Base-by-base conservation (phyloP, 2,329 filamentous ascomycete genomes). In the Onygena corvina region DNA sequence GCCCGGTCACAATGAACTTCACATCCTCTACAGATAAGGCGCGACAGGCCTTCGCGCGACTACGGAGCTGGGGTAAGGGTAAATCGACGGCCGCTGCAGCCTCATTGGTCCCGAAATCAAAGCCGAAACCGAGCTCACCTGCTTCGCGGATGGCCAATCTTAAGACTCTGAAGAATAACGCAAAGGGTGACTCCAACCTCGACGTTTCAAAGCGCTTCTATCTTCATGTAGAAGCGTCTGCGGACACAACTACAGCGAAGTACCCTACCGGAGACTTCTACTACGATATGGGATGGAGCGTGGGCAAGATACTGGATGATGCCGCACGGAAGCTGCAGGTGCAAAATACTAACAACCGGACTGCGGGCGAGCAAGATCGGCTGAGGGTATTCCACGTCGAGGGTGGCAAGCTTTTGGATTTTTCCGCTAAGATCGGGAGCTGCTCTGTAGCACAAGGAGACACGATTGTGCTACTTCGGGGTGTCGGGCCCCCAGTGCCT, bases 341-440 rank as follows among this genome's bases (percentile, higher is more conserved):
- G 7, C 64, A 69, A 58, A 72, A 72, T 55, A 47, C 70, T 50
- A 72, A 72, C 57, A 71, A 72, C 54, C 61, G 65, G 4, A 64
- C 56, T 35, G 65, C 60, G 31, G 63, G 63, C 3, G 68, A 72
- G 69, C 81, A 84, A 62, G 82, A 88, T 52, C 84, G 84, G 65
- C 64, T 98, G 56, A 72, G 92, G 6, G 80, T 98, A 0, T 98
- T 94, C 61, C 89, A 96, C 63, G 86, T 98, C 0, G 89, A 98
- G 62, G 86, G 84, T 0, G 92, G 92, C 0, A 73, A 87, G 51
- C 65, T 98, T 54, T 66, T 98, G 54, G 89, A 92, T 52, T 98
- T 93, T 60, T 80, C 77, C 20, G 89, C 95, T 67, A 89, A 90
- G 71, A 73, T 94, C 49, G 88, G 87, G 3, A 73, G 74, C 47